Conservation (phyloP, 306 rosid species). For the Arachis hypogaea region DNA sequence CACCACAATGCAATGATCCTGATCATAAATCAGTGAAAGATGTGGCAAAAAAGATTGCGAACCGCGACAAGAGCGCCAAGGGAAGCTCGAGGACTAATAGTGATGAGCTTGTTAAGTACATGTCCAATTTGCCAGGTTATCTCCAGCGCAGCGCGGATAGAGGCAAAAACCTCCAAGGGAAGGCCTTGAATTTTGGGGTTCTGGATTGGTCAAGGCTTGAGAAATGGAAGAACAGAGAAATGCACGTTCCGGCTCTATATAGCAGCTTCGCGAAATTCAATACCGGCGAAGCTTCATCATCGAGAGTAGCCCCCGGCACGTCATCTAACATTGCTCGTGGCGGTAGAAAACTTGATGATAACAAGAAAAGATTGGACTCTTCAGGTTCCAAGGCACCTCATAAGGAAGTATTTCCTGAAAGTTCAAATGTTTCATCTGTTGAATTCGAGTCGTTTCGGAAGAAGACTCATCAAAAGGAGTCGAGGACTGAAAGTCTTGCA, state of each 20-base stretch:
- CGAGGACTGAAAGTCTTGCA: conserved; percentile 42
- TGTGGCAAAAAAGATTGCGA: conserved; percentile 32
- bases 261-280: conserved; percentile 37
- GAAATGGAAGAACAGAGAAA: conserved; percentile 72
- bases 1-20: conserved; percentile 29
- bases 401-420: conserved; percentile 41
- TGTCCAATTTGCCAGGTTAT: conserved; percentile 83
- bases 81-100: conserved; percentile 46
- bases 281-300: conserved; percentile 40
- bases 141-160: conserved; percentile 59
- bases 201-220: conserved; percentile 87
- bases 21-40: conserved; percentile 40
- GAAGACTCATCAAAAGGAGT: conserved; percentile 48
- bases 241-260: conserved; percentile 29
- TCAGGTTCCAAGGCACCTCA: conserved; percentile 46
- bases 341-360: conserved; percentile 36
- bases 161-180: conserved; percentile 57
- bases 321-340: conserved; percentile 38
- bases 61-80: conserved; percentile 40
- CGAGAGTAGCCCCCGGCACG: conserved; percentile 34
- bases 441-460: conserved; percentile 44
- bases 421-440: conserved; percentile 37
- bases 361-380: conserved; percentile 35
- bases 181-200: conserved; percentile 89
- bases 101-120: conserved; percentile 89